These are phyloP conservation scores for Ceratopteris richardii DNA, from an alignment of 75 land plant genomes.

Conservation along the genomic window DNA sequence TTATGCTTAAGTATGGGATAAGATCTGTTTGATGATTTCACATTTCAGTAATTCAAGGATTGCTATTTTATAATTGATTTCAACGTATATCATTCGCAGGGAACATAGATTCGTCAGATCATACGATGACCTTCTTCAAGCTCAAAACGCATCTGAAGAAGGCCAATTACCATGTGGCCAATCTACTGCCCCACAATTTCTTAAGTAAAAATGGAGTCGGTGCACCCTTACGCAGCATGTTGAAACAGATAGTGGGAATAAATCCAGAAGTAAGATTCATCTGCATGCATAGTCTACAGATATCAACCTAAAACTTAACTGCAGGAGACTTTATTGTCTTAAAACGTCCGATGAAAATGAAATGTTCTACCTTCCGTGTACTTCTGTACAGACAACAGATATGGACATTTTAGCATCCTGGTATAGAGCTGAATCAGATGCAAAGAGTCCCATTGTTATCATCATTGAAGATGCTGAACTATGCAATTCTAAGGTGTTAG, in stretches of 20 bases:
- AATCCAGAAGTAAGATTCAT: constrained; percentile 49
- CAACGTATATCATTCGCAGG: constrained; percentile 31
- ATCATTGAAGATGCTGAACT: constrained; percentile 69
- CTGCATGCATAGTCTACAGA: too few species aligned
- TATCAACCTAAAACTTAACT: too few species aligned
- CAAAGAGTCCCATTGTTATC: constrained; percentile 46
- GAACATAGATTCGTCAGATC: constrained; percentile 78
- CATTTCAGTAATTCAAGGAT: not conserved
- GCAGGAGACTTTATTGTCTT: too few species aligned
- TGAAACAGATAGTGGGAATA: constrained; percentile 46
- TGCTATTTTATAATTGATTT: not conserved
- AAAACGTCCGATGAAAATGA: too few species aligned
- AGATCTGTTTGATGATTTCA: constrained; percentile 5
- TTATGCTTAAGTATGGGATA: constrained; percentile 44
- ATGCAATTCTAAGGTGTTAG: constrained; percentile 51
- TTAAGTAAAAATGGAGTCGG: constrained; percentile 47
- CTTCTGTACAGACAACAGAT: constrained; percentile 82
- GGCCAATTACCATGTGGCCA: constrained; percentile 65
- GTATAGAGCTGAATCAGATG: constrained; percentile 46
- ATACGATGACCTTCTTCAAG: constrained; percentile 53
- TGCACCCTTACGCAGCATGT: constrained; percentile 51
- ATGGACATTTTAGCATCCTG: constrained; percentile 74
- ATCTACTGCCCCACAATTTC: constrained; percentile 51
- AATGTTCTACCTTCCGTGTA: too few species aligned
- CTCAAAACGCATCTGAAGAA: constrained; percentile 45